Evolutionary conservation across 1,284 basidiomycete genomes (phyloP).

Genomic region (Heterobasidion annosum): DNA sequence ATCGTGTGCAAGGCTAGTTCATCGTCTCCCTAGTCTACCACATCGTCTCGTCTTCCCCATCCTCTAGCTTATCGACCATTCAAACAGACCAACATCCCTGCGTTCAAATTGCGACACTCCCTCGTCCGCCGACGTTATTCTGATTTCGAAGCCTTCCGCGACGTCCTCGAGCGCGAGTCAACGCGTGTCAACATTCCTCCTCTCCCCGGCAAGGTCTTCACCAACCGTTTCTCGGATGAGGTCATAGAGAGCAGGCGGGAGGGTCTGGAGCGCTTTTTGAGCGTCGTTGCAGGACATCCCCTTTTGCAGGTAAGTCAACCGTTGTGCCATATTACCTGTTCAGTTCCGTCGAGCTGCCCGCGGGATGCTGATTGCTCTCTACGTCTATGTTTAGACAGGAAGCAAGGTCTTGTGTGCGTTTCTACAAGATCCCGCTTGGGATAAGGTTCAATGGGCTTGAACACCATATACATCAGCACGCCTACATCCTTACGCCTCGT

Average conservation of each 20-base stretch:
- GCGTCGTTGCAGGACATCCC: conserved; percentile 95
- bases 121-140: conserved; percentile 93
- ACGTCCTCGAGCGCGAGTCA: conserved; percentile 94
- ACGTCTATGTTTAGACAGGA: conserved; percentile 61
- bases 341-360: not conserved
- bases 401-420: conserved; percentile 97
- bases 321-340: not conserved
- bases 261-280: conserved; percentile 92
- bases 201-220: conserved; percentile 94
- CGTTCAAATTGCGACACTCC: conserved; percentile 95
- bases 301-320: conserved; percentile 71
- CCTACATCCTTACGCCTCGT: too few relatives aligned
- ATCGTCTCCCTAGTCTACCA: not conserved
- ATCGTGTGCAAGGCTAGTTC: conserved; percentile 85
- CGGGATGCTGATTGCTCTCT: not conserved
- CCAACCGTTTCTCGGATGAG: conserved; percentile 95
- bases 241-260: conserved; percentile 91
- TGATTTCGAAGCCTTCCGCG: conserved; percentile 98
- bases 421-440: conserved; percentile 86
- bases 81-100: conserved; percentile 94
- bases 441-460: conserved; percentile 57
- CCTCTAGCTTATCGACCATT: not conserved
- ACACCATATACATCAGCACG: too few relatives aligned
- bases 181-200: conserved; percentile 97
- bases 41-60: not conserved